Conservation (phyloP, 352 stramenopile species). For the Phytopythium cucurbitacearum region DNA sequence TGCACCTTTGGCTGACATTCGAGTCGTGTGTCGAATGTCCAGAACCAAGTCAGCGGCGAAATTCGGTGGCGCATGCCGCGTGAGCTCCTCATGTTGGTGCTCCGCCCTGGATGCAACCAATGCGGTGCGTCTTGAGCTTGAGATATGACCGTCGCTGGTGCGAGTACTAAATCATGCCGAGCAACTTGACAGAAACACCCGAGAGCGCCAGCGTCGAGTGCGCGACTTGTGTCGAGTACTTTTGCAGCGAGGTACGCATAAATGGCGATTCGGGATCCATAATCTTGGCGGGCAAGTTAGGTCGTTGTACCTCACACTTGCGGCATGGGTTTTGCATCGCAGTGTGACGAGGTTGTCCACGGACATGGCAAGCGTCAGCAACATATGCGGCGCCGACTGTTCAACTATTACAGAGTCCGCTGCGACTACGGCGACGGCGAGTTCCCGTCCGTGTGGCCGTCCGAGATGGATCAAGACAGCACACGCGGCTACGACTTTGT, state of each 20-base stretch:
- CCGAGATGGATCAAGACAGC: slow-evolving; percentile 82
- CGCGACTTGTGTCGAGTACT: slow-evolving; percentile 88
- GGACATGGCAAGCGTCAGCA: slow-evolving; percentile 62
- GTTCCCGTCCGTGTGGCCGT: slow-evolving; percentile 88
- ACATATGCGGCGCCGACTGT: slow-evolving; percentile 81
- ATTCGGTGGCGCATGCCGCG: slow-evolving; percentile 90
- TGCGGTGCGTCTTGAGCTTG: slow-evolving; percentile 47
- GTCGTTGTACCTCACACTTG: neutral
- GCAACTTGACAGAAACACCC: slow-evolving; percentile 25
- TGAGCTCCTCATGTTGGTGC: slow-evolving; percentile 78
- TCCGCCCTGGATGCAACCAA: slow-evolving; percentile 80
- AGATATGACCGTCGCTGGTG: neutral
- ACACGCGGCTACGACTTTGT: slow-evolving; percentile 66
- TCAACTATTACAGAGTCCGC: slow-evolving; percentile 90
- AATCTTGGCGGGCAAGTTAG: neutral
- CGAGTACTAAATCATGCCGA: too few species aligned
- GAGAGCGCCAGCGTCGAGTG: slow-evolving; percentile 80
- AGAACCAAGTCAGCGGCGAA: slow-evolving; percentile 90
- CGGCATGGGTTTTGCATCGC: neutral
- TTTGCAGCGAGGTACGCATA: slow-evolving; percentile 60
- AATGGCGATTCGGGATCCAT: neutral
- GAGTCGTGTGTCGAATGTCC: slow-evolving; percentile 1
- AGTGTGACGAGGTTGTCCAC: slow-evolving; percentile 86
- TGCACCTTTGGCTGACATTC: slow-evolving; percentile 1
- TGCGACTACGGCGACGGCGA: slow-evolving; percentile 90